Base-by-base conservation (phyloP, 176 grass and related monocot genomes). In the Aegilops speltoides region DNA sequence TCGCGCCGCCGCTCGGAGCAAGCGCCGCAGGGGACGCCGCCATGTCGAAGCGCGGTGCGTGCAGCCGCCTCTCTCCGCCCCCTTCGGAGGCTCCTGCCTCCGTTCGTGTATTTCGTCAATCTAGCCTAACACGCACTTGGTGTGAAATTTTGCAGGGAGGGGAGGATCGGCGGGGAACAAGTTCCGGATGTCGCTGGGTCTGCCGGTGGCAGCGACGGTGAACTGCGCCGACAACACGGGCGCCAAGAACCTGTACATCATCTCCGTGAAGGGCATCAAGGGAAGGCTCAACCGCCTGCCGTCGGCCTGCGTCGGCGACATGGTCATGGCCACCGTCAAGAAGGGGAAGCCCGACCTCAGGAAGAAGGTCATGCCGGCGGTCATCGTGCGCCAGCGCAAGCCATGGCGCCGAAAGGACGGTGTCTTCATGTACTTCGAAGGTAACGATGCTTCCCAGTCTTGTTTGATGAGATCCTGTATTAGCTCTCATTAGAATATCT, bases 341-440 rank as follows among this genome's bases (percentile, higher is more conserved):
- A 89, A 89, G 83, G 88, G 88, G 1, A 89, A 89, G 78, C 88
- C 88, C 36, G 83, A 89, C 36, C 88, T 89, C 78, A 75, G 88
- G 38, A 89, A 89, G 83, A 90, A 90, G 78, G 88, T 90, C 79
- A 86, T 90, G 88, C 88, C 88, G 37, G 83, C 88, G 28, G 88
- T 89, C 83, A 86, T 89, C 71, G 78, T 89, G 34, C 88, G 83
- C 71, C 83, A 89, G 83, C 88, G 78, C 88, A 90, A 90, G 88
- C 64, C 83, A 31, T 90, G 83, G 83, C 83, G 79, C 79, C 79
- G 79, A 79, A 90, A 86, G 88, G 88, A 78, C 52, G 83, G 84
- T 1, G 84, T 90, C 79, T 90, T 82, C 88, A 90, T 90, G 88
- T 90, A 86, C 88, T 90, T 90, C 83, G 72, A 90, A 86, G 88